Conservation (phyloP, 129 eudicot species). For the Flaveria linearis region DNA sequence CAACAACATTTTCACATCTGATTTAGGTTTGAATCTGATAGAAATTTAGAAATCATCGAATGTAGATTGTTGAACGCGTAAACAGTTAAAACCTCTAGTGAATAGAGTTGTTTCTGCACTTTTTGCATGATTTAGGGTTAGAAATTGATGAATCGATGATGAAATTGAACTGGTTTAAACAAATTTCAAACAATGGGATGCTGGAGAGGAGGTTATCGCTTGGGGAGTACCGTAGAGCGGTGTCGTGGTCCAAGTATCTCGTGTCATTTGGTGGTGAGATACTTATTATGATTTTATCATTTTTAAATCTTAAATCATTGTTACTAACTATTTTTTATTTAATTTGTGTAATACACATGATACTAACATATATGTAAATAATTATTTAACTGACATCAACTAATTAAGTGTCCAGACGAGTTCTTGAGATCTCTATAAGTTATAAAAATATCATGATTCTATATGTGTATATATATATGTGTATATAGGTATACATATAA, state of each 20-base stretch:
- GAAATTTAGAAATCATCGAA: neutral
- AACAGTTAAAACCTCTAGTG: neutral
- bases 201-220: constrained; percentile 76
- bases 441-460: no score
- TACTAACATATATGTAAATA: no score
- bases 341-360: no score
- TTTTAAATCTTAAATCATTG: no score
- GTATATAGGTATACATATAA: no score
- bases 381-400: no score
- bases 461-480: no score
- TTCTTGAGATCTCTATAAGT: no score
- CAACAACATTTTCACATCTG: neutral
- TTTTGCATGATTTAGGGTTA: neutral
- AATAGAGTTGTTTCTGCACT: neutral
- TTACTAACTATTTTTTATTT: no score
- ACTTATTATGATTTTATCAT: no score
- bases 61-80: constrained; percentile 12
- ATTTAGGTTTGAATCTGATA: no score
- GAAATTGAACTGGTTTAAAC: constrained; percentile 74
- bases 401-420: no score
- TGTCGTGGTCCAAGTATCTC: constrained; percentile 92
- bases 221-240: constrained; percentile 79
- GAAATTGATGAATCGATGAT: constrained; percentile 57
- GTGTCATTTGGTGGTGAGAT: constrained; percentile 84
- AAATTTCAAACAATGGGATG: constrained; percentile 67